Evolutionary conservation across 2,329 filamentous ascomycete genomes (phyloP).

Genomic region (Ophiosphaerella herpotricha): DNA sequence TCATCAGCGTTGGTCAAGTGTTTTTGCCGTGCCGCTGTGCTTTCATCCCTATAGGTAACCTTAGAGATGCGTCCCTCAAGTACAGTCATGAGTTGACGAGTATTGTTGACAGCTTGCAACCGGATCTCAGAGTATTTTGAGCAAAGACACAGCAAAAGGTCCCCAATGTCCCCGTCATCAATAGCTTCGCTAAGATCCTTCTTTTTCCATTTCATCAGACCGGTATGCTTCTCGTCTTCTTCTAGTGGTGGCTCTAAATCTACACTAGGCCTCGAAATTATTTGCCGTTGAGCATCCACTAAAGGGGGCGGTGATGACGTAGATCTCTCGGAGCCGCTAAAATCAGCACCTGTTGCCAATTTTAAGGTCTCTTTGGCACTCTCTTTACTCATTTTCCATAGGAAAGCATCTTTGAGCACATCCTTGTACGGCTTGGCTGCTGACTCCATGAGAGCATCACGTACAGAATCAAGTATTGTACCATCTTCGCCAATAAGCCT

Average conservation of each 20-base stretch:
- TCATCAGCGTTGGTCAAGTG: conserved; percentile 65
- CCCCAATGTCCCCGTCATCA: conserved; percentile 73
- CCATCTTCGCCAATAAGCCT: conserved; percentile 45
- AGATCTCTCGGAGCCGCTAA: conserved; percentile 42
- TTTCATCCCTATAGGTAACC: not conserved
- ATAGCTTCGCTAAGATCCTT: conserved; percentile 80
- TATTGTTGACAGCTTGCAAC: conserved; percentile 72
- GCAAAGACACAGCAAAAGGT: conserved; percentile 74
- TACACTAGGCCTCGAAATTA: conserved; percentile 12
- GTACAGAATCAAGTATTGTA: conserved; percentile 27
- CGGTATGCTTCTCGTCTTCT: conserved; percentile 51
- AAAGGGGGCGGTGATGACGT: conserved; percentile 30
- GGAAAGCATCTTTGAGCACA: conserved; percentile 40
- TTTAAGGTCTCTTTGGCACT: conserved; percentile 42
- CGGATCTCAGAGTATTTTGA: conserved; percentile 77
- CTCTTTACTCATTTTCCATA: conserved; percentile 46
- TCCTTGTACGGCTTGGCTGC: conserved; percentile 35
- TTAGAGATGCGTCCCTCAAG: conserved; percentile 48
- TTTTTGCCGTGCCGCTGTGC: conserved; percentile 7
- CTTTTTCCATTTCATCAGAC: conserved; percentile 67
- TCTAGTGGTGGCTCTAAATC: conserved; percentile 44
- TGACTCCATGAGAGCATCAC: conserved; percentile 34
- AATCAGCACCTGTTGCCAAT: conserved; percentile 39
- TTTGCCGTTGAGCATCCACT: conserved; percentile 16
- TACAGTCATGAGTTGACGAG: conserved; percentile 64